Evolutionary conservation across 2,329 filamentous ascomycete genomes (phyloP), one percentile per base, ranked within the genome.

Genomic region (Aspergillus sp.): DNA sequence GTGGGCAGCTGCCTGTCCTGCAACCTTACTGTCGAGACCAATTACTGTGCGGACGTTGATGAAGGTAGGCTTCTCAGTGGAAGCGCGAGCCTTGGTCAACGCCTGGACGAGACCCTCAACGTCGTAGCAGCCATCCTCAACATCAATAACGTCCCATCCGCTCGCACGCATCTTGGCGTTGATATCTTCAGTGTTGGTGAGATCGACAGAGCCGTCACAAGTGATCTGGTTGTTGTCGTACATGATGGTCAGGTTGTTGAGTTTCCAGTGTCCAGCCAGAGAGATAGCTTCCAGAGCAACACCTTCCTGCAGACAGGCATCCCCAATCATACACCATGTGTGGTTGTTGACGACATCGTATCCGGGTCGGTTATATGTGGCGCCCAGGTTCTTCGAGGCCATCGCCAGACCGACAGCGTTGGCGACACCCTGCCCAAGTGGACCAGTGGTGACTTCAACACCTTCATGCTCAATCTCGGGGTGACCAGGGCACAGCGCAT

Each of bases 161-260:
- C 75, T 81, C 6, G 83, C 82, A 5, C 76, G 71, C 82, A 86
- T 85, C 70, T 85, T 86, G 6, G 75, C 69, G 56, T 86, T 84
- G 63, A 84, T 73, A 46, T 86, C 82, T 62, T 86, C 83, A 0
- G 77, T 82, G 59, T 83, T 84, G 2, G 77, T 77, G 33, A 80
- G 72, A 66, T 85, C 82, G 3, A 85, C 77, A 2, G 77, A 78
- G 1, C 84, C 84, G 57, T 86, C 84, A 63, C 83, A 86, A 5
- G 83, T 85, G 48, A 86, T 74, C 63, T 84, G 80, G 67, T 86
- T 86, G 69, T 86, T 86, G 62, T 86, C 84, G 62, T 86, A 86
- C 47, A 85, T 80, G 24, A 86, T 70, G 3, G 79, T 79, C 1
- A 86, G 70, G 66, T 86, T 86, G 70, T 82, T 80, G 9, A 86